These are phyloP conservation scores for Madurella mycetomatis DNA, from an alignment of 2,329 filamentous ascomycete genomes.

Conservation along the genomic window DNA sequence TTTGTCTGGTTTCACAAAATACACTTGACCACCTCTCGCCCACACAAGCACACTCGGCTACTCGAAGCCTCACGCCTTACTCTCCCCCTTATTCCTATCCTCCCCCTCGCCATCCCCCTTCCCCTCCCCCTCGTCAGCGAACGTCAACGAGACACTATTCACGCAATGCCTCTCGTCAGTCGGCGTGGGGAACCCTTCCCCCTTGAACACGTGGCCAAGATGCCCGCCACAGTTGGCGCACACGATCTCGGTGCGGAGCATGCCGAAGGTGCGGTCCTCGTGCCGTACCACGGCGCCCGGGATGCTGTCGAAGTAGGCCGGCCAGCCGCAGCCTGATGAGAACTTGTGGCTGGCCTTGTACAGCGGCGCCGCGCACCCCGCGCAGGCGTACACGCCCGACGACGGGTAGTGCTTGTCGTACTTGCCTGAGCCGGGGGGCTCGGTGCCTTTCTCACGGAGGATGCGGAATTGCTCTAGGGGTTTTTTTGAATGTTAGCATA, in stretches of 20 bases:
- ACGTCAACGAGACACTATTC: constrained; percentile 86
- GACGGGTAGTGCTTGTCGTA: constrained; percentile 82
- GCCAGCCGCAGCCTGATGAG: constrained; percentile 94
- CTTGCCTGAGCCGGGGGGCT: constrained; percentile 71
- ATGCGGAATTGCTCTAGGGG: constrained; percentile 86
- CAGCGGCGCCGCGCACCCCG: constrained; percentile 78
- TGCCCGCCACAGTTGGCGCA: constrained; percentile 94
- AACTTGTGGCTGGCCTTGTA: constrained; percentile 96
- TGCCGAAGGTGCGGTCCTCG: constrained; percentile 71
- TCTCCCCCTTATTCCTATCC: constrained; percentile 2
- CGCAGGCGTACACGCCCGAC: constrained; percentile 78
- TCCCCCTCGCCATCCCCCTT: constrained; percentile 27
- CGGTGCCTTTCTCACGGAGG: constrained; percentile 87
- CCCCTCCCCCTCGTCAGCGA: constrained; percentile 60
- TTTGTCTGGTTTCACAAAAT: no score
- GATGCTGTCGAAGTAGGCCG: constrained; percentile 93
- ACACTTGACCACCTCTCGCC: no score
- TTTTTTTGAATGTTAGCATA: not conserved
- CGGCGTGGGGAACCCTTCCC: constrained; percentile 75
- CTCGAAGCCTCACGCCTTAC: constrained; percentile 4
- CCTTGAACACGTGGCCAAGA: constrained; percentile 87
- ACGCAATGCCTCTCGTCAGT: constrained; percentile 97
- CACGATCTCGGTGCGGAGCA: constrained; percentile 86
- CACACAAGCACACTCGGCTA: no score
- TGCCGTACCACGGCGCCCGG: constrained; percentile 84